Base-by-base conservation (phyloP, 148 eudicot genomes). In the Nepenthes gracilis region DNA sequence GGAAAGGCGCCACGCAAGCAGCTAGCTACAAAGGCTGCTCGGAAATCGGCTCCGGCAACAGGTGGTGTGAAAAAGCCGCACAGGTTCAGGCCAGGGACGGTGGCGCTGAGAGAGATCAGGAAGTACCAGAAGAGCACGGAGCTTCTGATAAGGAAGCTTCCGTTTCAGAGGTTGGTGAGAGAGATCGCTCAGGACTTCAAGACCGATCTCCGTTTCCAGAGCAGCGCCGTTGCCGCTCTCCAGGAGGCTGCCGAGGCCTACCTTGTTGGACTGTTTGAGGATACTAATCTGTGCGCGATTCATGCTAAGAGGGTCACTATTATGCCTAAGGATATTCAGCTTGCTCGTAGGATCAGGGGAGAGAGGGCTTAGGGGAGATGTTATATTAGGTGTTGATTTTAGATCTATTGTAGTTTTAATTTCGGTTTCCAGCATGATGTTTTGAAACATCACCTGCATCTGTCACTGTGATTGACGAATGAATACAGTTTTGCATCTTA, bases 181-280 rank as follows among this genome's bases (percentile, higher is more conserved):
- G 85, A 81, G 47, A 81, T 81, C 11, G 85, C 85, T 4, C 85
- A 81, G 64, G 85, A 81, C 40, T 81, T 81, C 78, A 81, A 81
- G 76, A 81, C 85, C 0, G 85, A 81, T 65, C 67, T 81, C 8
- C 62, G 84, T 4, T 80, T 80, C 64, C 84, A 80, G 62, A 80
- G 84, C 69, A 68, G 75, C 7, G 84, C 84, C 11, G 84, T 80
- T 1, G 74, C 74, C 2, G 74, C 74, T 2, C 74, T 70, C 5
- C 74, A 70, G 13, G 74, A 70, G 15, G 72, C 72, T 1, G 72
- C 72, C 2, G 72, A 69, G 48, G 72, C 72, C 4, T 69, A 69
- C 51, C 62, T 69, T 1, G 72, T 69, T 13, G 72, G 72, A n/a
- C 4, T 69, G 45, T 69, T 69, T 10, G 72, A 69, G 57, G 72